Percentiles rank a stretch among this genome's conserved stretches.
Conservation (phyloP, 1,284 basidiomycete genomes). For the Tilletia caries region DNA sequence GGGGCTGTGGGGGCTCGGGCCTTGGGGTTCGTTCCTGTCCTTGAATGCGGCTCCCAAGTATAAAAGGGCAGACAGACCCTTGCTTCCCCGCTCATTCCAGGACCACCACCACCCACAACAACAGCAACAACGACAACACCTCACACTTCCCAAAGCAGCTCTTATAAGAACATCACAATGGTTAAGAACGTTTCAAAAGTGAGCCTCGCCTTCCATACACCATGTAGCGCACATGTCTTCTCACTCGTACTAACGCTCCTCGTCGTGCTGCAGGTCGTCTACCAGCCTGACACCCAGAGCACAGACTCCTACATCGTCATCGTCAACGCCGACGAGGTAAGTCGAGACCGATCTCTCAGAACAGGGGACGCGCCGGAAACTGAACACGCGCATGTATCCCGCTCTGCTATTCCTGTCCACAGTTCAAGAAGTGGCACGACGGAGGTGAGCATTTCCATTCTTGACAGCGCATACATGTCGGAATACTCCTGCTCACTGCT, state of each 20-base stretch:
- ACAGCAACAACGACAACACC: background rate
- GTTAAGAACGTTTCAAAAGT: background rate
- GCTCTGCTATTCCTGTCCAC: no score
- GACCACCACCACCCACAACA: background rate
- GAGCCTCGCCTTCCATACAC: background rate
- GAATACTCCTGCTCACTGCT: slow-evolving; percentile 4
- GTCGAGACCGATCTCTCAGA: background rate
- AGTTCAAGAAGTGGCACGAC: slow-evolving; percentile 52
- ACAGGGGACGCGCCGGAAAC: no score
- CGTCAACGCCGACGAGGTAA: slow-evolving; percentile 46
- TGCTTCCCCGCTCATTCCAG: no score
- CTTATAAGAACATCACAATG: background rate
- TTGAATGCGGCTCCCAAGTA: no score
- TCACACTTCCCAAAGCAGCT: background rate
- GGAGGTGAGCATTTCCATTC: slow-evolving; percentile 47
- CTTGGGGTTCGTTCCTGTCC: no score
- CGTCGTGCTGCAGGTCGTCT: slow-evolving; percentile 27
- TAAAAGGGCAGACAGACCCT: no score
- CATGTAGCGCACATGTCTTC: background rate
- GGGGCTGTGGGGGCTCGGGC: no score
- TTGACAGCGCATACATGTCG: no score
- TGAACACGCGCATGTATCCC: slow-evolving; percentile 8
- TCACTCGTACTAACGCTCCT: background rate
- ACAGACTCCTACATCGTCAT: slow-evolving; percentile 55
- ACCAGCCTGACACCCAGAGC: slow-evolving; percentile 52